Percentiles rank a stretch among this genome's conserved stretches.
phyloP scores from a whole-genome alignment of 257 asterid genomes.

The Nicotiana knightiana region DNA sequence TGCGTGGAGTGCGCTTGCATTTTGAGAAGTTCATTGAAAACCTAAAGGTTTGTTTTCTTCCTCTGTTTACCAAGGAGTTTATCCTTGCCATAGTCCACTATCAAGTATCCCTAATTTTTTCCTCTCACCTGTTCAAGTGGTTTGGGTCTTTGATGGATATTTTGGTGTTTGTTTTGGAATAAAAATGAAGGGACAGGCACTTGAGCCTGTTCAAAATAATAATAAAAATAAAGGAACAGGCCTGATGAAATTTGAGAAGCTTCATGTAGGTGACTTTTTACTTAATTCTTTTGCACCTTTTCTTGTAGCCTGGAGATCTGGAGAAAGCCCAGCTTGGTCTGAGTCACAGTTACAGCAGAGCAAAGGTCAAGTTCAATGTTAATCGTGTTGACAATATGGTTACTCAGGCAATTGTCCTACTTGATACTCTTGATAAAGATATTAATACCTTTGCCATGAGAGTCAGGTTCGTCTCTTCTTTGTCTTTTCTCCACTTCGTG shows the following conservation, averaged over 20 bases:
- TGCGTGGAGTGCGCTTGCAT: conserved; percentile 83
- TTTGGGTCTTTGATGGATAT: neutral
- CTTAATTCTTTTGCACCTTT: neutral
- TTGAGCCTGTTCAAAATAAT: neutral
- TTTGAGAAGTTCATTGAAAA: conserved; percentile 55
- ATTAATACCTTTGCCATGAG: conserved; percentile 90
- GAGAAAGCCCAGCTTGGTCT: conserved; percentile 96
- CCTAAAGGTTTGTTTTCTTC: conserved; percentile 56
- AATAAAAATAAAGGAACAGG: neutral
- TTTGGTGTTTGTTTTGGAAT: neutral
- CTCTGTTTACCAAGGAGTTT: neutral
- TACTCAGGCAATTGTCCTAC: conserved; percentile 88
- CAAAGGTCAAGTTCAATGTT: conserved; percentile 94
- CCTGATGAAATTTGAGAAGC: neutral
- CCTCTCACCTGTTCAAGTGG: neutral
- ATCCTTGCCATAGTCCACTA: neutral
- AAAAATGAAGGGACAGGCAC: neutral
- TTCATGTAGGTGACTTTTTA: neutral
- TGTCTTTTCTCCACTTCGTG: neutral
- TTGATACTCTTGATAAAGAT: conserved; percentile 96
- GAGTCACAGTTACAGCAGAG: conserved; percentile 94
- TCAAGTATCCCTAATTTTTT: neutral
- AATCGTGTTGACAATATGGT: conserved; percentile 98
- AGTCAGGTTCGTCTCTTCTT: conserved; percentile 53
- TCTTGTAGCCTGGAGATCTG: conserved; percentile 69